Base-by-base conservation (phyloP, 2,329 filamentous ascomycete genomes). In the Rutstroemia sp. region DNA sequence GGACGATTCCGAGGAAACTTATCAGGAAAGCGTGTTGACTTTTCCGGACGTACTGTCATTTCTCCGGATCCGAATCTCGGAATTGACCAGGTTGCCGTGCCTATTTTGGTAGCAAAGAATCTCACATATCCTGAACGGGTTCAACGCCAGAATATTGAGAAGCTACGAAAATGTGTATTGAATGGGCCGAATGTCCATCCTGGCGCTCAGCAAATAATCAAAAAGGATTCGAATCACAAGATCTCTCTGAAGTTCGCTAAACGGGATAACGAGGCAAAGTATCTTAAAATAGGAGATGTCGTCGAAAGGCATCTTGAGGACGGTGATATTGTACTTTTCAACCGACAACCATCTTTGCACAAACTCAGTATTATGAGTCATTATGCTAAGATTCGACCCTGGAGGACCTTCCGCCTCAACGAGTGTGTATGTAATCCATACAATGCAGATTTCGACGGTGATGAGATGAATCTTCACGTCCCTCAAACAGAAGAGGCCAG, bases 331-430 rank as follows among this genome's bases (percentile, higher is more conserved):
- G 92, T 97, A 1, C 82, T 99, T 0, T 99, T 99, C 80, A 99
- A 99, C 69, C 89, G 94, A 60, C 94, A 99, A 68, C 94, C 94
- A 0, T 99, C 94, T 1, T 81, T 99, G 8, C 94, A 99, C 78
- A 99, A 97, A 72, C 87, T 99, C 62, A 96, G 90, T 84, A 99
- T 99, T 71, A 91, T 99, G 74, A 92, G 89, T 68, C 94, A 99
- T 76, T 84, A 88, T 67, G 94, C 87, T 65, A 96, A 96, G 72
- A 84, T 99, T 49, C 84, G 94, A 50, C 94, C 92, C 0, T 95
- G 94, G 86, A 85, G 92, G 71, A 99, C 94, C 0, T 97, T 99
- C 70, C 87, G 94, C 54, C 79, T 99, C 17, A 99, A 99, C 69
- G 94, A 99, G 71, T 99, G 94, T 81, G 94, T 96, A 1, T 99